A percentile compares a stretch with the other conserved stretches of the same genome.
Evolutionary conservation across 805 yeast genomes (phyloP).

Genomic region (Ogataea chonburiensis): DNA sequence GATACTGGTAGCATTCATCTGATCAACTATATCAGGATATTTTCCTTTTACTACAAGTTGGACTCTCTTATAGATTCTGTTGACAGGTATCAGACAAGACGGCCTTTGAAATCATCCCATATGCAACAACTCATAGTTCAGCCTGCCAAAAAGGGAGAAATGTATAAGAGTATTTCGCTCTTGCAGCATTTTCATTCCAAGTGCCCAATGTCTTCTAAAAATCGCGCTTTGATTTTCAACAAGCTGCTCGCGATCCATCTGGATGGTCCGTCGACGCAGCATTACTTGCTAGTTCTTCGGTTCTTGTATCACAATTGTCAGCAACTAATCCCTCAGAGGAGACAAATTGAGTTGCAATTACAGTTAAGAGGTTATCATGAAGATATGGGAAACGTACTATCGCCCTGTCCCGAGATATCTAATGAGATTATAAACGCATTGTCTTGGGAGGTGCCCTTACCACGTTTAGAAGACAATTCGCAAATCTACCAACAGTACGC

Average conservation of each 20-base stretch:
- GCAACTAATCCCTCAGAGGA: constrained; percentile 1
- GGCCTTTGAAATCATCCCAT: constrained; percentile 7
- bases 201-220: constrained; percentile 1
- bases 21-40: constrained; percentile 12
- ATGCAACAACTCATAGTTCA: constrained; percentile 7
- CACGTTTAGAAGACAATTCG: constrained; percentile 5
- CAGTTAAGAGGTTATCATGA: neutral
- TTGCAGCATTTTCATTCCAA: constrained; percentile 6
- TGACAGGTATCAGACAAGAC: constrained; percentile 2
- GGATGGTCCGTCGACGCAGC: neutral
- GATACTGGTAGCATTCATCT: constrained; percentile 2
- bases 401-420: constrained; percentile 11
- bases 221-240: neutral
- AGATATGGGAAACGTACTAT: neutral
- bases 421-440: constrained; percentile 4
- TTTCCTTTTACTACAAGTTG: constrained; percentile 12
- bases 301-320: constrained; percentile 13
- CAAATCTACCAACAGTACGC: constrained; percentile 8
- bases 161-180: constrained; percentile 13
- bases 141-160: constrained; percentile 9
- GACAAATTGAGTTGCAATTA: neutral
- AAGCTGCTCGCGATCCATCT: constrained; percentile 5
- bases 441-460: constrained; percentile 13
- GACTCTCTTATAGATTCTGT: constrained; percentile 8
- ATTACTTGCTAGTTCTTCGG: constrained; percentile 5